A percentile compares a stretch with the other conserved stretches of the same genome.
These are phyloP conservation scores for Kwoniella sp. DNA, from an alignment of 768 basidiomycete genomes.

Conservation along the genomic window DNA sequence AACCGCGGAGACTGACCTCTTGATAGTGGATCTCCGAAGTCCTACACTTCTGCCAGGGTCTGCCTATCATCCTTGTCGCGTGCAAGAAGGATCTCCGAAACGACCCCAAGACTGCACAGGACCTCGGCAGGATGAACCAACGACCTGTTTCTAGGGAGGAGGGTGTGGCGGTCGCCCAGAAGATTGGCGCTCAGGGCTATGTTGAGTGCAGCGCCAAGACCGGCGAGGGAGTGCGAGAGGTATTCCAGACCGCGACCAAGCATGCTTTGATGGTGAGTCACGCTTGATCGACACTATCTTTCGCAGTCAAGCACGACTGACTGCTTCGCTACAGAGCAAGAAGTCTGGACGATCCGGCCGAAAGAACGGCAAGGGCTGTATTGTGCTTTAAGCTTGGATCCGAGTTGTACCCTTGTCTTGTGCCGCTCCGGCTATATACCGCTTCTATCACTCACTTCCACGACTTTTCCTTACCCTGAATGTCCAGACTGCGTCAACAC, in stretches of 20 bases:
- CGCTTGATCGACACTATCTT: not conserved
- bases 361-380: constrained; percentile 35
- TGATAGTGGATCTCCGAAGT: constrained; percentile 96
- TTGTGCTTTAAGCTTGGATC: constrained; percentile 34
- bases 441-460: not conserved
- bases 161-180: constrained; percentile 91
- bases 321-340: constrained; percentile 42
- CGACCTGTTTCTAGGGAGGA: constrained; percentile 65
- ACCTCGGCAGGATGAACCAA: constrained; percentile 89
- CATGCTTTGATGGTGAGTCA: constrained; percentile 61
- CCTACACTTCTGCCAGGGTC: constrained; percentile 89
- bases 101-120: constrained; percentile 87
- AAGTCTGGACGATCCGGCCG: constrained; percentile 36
- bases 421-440: not conserved
- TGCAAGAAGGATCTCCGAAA: constrained; percentile 98
- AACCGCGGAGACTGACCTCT: not conserved
- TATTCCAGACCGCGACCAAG: constrained; percentile 96
- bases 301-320: too few relatives aligned
- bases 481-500: not conserved
- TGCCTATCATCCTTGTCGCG: constrained; percentile 95
- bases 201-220: constrained; percentile 96
- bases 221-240: constrained; percentile 94
- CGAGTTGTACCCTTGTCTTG: constrained; percentile 12
- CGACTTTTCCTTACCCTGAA: not conserved
- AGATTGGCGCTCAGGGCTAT: constrained; percentile 95